A percentile compares a stretch with the other conserved stretches of the same genome.
These are phyloP conservation scores for Fomitopsis pinicola DNA, from an alignment of 1,284 basidiomycete species.

Conservation along the genomic window DNA sequence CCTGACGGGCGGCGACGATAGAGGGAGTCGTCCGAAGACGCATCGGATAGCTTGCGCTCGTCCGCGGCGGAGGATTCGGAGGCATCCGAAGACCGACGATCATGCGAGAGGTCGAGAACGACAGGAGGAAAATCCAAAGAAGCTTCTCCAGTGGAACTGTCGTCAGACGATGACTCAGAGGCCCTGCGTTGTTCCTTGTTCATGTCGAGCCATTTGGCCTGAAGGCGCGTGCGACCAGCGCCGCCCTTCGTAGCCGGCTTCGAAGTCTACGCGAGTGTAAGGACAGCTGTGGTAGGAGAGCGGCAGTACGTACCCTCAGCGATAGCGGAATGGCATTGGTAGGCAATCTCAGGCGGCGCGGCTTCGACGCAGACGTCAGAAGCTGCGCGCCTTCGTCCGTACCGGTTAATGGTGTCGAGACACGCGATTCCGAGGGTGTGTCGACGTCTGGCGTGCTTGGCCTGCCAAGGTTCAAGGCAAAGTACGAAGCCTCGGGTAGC, in stretches of 20 bases:
- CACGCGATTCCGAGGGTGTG: background rate
- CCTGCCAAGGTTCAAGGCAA: background rate
- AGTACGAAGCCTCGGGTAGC: background rate
- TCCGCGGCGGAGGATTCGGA: background rate
- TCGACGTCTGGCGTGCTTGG: background rate
- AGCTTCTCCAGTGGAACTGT: background rate
- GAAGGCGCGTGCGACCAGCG: slow-evolving; percentile 3
- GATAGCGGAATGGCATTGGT: background rate
- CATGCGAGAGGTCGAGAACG: background rate
- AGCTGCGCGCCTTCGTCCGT: background rate
- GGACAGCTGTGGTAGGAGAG: background rate
- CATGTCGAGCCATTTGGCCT: background rate
- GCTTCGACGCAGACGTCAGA: background rate
- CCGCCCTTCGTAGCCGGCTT: background rate
- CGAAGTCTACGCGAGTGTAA: background rate
- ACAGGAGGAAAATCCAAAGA: background rate
- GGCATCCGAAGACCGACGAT: background rate
- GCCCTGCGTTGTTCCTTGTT: background rate
- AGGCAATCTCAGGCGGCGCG: background rate
- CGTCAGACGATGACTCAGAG: background rate
- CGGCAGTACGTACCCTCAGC: background rate
- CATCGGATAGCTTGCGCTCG: background rate
- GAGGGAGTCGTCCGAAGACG: background rate
- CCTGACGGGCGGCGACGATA: background rate
- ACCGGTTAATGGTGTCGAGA: background rate